Evolutionary conservation across 768 basidiomycete genomes (phyloP).

Genomic region (Phylloporus arenicola): DNA sequence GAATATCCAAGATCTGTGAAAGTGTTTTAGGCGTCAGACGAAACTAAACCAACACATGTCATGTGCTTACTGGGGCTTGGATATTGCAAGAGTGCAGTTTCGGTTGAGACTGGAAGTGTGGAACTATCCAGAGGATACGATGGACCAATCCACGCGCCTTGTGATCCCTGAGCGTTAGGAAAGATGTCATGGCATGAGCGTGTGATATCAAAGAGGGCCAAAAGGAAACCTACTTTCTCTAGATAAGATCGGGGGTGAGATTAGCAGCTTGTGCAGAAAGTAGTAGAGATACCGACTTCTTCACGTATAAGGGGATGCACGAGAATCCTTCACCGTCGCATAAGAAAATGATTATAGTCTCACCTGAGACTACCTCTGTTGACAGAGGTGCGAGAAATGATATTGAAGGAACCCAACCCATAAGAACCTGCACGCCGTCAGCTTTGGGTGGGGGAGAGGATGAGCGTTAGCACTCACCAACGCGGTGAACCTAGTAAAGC

Average conservation of each 20-base stretch:
- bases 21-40: not conserved
- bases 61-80: slow-evolving; percentile 51
- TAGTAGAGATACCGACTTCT: slow-evolving; percentile 39
- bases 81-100: slow-evolving; percentile 64
- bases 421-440: slow-evolving; percentile 54
- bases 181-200: not conserved
- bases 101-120: slow-evolving; percentile 44
- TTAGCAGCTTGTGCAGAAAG: not conserved
- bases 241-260: not conserved
- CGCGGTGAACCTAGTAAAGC: slow-evolving; percentile 70
- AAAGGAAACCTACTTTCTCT: no score
- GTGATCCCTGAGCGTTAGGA: slow-evolving; percentile 49
- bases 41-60: not conserved
- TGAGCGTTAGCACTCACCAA: slow-evolving; percentile 44
- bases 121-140: slow-evolving; percentile 63
- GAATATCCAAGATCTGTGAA: slow-evolving; percentile 65
- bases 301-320: slow-evolving; percentile 73
- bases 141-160: slow-evolving; percentile 72
- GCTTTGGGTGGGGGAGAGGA: not conserved
- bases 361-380: slow-evolving; percentile 65
- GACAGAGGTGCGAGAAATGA: slow-evolving; percentile 73
- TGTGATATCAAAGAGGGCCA: not conserved
- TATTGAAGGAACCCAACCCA: slow-evolving; percentile 71
- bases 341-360: not conserved
- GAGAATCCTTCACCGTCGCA: slow-evolving; percentile 47